phyloP scores from a whole-genome alignment of 83 land plant species.

The Thuja plicata region DNA sequence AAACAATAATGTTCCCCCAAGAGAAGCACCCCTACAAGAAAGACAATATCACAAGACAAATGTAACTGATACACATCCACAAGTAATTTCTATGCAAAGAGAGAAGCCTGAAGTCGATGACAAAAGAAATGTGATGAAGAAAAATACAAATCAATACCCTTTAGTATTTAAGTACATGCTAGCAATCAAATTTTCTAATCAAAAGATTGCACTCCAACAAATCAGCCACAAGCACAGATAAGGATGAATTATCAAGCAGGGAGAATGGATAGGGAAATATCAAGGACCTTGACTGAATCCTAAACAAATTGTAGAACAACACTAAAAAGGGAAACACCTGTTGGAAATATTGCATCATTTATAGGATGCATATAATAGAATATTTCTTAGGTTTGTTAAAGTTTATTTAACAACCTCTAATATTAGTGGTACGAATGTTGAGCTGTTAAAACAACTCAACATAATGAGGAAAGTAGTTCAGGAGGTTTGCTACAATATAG shows the following conservation, averaged over 20 bases:
- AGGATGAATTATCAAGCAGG: background rate
- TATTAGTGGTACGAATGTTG: no score
- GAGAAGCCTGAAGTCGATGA: background rate
- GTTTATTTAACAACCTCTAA: no score
- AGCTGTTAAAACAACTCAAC: no score
- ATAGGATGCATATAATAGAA: no score
- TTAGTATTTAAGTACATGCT: background rate
- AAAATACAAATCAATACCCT: background rate
- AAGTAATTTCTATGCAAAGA: background rate
- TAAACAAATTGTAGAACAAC: background rate
- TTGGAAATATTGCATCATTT: no score
- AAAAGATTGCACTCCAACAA: background rate
- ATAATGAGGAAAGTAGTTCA: no score
- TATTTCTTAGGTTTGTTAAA: no score
- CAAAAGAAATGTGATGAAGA: background rate
- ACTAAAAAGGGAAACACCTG: background rate
- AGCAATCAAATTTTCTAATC: background rate
- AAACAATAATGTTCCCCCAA: background rate
- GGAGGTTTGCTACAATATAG: no score
- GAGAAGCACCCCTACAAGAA: background rate
- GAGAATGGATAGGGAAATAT: background rate
- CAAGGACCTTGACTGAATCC: background rate
- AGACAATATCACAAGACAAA: background rate
- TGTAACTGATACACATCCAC: background rate
- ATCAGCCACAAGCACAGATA: background rate